Base-by-base conservation (phyloP, 2,329 filamentous ascomycete species). In the Acrocalymma vagum region DNA sequence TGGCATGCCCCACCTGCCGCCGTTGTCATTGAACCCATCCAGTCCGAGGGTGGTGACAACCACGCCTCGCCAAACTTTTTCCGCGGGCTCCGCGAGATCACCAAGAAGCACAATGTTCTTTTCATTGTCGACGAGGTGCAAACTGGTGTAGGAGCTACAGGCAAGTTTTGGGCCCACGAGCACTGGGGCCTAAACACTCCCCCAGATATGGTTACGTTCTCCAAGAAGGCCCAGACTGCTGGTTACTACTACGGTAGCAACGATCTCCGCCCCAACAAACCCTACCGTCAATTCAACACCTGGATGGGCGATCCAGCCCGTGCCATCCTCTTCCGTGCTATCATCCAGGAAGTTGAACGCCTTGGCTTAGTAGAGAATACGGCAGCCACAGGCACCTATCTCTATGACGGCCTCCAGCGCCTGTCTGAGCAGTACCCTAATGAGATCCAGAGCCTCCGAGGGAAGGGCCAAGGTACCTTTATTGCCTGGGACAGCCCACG, bases 121-220 rank as follows among this genome's bases (percentile, higher is more conserved):
- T 78, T 96, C 70, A 96, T 96, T 65, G 91, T 95, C 51, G 91
- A 96, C 69, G 91, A 96, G 75, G 91, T 96, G 9, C 91, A 96
- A 76, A 96, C 91, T 6, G 92, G 91, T 67, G 86, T 96, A 17
- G 92, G 92, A 59, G 90, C 92, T 25, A 96, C 91, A 0, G 91
- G 91, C 60, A 91, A 89, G 71, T 95, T 96, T 84, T 96, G 91
- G 91, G 91, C 92, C 7, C 92, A 96, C 77, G 90, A 96, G 62
- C 92, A 96, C 84, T 96, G 91, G 91, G 81, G 88, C 70, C 81
- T 96, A 28, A 65, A 79, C 33, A 76, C 84, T 23, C 88, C 91
- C 7, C 91, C 91, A 0, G 91, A 96, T 76, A 94, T 96, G 78
- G 91, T 96, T 29, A 96, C 91, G 43, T 96, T 96, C 76, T 89